A percentile compares a stretch with the other conserved stretches of the same genome.
Evolutionary conservation across 306 rosid genomes (phyloP).

Genomic region (Hippophae tibetana): DNA sequence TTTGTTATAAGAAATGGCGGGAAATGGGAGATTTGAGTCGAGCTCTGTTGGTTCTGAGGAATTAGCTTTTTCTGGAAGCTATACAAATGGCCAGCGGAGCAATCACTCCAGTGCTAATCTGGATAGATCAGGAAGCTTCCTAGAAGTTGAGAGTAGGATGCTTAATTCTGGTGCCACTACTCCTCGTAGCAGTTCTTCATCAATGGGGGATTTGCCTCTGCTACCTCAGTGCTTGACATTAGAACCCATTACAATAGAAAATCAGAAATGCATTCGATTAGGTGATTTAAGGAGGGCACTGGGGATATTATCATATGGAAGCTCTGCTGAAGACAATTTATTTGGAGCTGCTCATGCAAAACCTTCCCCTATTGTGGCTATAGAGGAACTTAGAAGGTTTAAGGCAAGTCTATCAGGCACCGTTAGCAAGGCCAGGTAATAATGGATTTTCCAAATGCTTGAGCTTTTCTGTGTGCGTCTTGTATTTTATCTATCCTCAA

Average conservation of each 20-base stretch:
- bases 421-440: conserved; percentile 72
- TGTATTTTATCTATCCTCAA: no score
- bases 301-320: conserved; percentile 34
- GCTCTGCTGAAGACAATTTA: conserved; percentile 50
- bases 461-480: not conserved
- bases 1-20: conserved; percentile 38
- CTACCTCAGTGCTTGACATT: conserved; percentile 67
- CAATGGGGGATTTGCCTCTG: conserved; percentile 56
- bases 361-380: conserved; percentile 45
- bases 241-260: conserved; percentile 62
- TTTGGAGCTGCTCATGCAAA: conserved; percentile 53
- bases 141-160: conserved; percentile 31
- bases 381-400: conserved; percentile 63
- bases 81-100: conserved; percentile 37
- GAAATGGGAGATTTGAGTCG: conserved; percentile 39
- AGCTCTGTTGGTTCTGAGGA: conserved; percentile 36
- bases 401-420: conserved; percentile 67
- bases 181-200: conserved; percentile 37
- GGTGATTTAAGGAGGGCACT: conserved; percentile 76
- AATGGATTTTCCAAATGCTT: conserved; percentile 6
- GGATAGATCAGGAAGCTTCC: conserved; percentile 24
- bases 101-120: conserved; percentile 26
- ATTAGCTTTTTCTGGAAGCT: conserved; percentile 29
- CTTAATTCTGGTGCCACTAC: conserved; percentile 49
- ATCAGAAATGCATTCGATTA: conserved; percentile 25